A percentile compares a stretch with the other conserved stretches of the same genome.
These are phyloP conservation scores for Chlorella ohadii DNA, from an alignment of 139 green algal species.

Conservation along the genomic window DNA sequence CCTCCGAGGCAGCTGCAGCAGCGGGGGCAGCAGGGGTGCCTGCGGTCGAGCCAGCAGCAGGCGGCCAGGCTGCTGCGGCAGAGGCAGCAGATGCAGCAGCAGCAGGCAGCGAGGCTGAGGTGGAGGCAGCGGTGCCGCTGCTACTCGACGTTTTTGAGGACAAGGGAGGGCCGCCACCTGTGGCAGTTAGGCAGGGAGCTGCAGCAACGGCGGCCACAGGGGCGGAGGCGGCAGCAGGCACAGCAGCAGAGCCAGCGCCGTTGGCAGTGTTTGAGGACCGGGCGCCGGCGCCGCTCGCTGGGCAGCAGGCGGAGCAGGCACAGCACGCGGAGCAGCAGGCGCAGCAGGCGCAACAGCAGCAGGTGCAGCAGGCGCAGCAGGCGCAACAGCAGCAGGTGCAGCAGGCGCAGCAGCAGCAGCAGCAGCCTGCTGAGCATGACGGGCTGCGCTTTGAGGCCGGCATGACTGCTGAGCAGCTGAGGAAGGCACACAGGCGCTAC, in stretches of 20 bases:
- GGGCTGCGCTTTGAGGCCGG: too few relatives aligned
- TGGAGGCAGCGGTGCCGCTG: neutral
- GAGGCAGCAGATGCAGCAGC: neutral
- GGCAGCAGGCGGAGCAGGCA: neutral
- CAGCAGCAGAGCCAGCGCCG: neutral
- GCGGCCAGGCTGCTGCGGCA: neutral
- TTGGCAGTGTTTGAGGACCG: neutral
- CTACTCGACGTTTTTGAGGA: conserved; percentile 38
- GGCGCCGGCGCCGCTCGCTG: conserved; percentile 1
- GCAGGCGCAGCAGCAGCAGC: neutral
- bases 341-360: neutral
- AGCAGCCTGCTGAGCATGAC: neutral
- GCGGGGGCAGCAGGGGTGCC: neutral
- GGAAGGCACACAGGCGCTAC: too few relatives aligned
- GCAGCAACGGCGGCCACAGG: neutral
- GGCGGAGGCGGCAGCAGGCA: neutral
- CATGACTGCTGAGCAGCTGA: too few relatives aligned
- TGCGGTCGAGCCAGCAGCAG: neutral
- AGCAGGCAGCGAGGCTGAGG: too few relatives aligned
- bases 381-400: neutral
- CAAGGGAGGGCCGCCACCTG: neutral
- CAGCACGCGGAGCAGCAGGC: neutral
- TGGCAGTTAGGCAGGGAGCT: neutral
- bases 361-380: neutral
- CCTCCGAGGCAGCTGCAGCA: neutral